Base-by-base conservation (phyloP, 2,329 filamentous ascomycete species). In the Neurospora crassa region DNA sequence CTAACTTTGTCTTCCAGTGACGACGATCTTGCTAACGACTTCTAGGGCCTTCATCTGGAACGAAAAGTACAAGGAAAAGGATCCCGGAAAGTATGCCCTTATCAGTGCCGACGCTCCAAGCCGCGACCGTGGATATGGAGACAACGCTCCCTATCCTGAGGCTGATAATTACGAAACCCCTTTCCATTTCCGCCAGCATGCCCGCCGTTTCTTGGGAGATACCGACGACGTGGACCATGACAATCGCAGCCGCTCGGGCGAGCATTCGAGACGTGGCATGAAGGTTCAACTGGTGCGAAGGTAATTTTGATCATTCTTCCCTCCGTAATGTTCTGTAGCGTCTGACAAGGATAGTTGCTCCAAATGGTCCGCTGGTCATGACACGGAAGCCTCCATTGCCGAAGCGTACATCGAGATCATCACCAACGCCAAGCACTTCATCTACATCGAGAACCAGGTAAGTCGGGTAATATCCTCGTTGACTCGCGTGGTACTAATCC, bases 381-480 rank as follows among this genome's bases (percentile, higher is more conserved):
- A 80, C 6, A 84, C 83, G 0, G 86, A 88, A 77, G 93, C 96
- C 79, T 97, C 93, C 0, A 95, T 97, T 73, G 89, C 90, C 73
- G 94, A 95, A 78, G 94, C 94, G 1, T 97, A 97, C 77, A 89
- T 92, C 42, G 85, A 91, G 63, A 86, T 89, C 40, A 94, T 94
- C 75, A 83, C 82, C 45, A 88, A 89, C 68, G 90, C 90, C 20
- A 83, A 89, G 77, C 89, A 93, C 78, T 94, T 91, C 77, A 81
- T 94, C 72, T 94, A 94, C 79, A 93, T 94, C 43, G 91, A 94
- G 79, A 94, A 94, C 77, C 90, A 88, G 79, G 85, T 84, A 76
- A 71, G 77, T 41, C 12, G 24, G 20, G 6, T 2, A 5, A 5
- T 7, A 10, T 4, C 3, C 3, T 18, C 7, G 10, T 12, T 11